Base-by-base conservation (phyloP, 129 eudicot species). In the Dittrichia graveolens region DNA sequence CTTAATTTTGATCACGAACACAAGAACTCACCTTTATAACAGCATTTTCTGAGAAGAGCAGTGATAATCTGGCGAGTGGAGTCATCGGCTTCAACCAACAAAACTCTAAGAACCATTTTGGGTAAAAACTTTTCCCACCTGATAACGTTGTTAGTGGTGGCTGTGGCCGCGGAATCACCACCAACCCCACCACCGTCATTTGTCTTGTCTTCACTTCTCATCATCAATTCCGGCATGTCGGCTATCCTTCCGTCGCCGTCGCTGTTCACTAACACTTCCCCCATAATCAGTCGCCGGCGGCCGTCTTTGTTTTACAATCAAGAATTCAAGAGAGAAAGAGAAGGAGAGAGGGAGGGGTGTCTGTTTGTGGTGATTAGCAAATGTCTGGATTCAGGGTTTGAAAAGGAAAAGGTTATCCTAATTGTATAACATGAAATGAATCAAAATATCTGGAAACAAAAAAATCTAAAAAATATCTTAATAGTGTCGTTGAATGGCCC, bases 11-110 rank as follows among this genome's bases (percentile, higher is more conserved):
- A 16, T 46, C 4, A 69, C n/a, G 14, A 58, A 69, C 54, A 7
- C 5, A 69, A 31, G 14, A 58, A 69, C 54, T 10, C 5, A 89
- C 98, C 98, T 92, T 82, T 92, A 66, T 92, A 92, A 71, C 88
- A 81, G 72, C 98, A 92, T 87, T 92, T 92, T 66, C 96, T 83
- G 31, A 92, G 91, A 34, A 92, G 90, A n/a, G 98, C 98, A 14
- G 95, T 75, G 48, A 92, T 87, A 66, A 92, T 78, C 77, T 89
- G 98, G 38, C 98, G 69, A 43, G 98, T 92, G 0, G 86, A 92
- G 67, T 89, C 95, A 79, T 92, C 98, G 67, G 96, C 86, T 82
- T 92, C 98, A 43, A 89, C 95, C 64, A 92, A 60, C 75, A 92
- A 73, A 64, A 92, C 89, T 57, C 95, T 83, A n/a, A 92, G 47